Evolutionary conservation across 768 basidiomycete species (phyloP).

Genomic region (Butyriboletus loyo): DNA sequence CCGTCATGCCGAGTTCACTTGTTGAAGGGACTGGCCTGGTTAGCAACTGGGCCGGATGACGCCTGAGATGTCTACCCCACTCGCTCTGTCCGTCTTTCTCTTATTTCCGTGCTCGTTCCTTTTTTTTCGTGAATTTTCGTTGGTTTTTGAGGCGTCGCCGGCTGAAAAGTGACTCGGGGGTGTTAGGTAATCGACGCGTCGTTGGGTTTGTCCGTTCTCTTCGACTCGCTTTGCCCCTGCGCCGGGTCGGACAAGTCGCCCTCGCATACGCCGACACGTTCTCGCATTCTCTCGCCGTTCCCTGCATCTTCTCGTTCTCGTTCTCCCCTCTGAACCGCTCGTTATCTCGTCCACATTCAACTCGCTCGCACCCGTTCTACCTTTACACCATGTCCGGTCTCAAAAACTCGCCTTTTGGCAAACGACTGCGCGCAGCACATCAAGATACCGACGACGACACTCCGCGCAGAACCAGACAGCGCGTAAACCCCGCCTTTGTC

Average conservation of each 20-base stretch:
- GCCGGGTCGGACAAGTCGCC: constrained; percentile 14
- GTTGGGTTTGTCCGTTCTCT: constrained; percentile 19
- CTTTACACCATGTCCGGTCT: constrained; percentile 57
- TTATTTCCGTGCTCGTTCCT: not conserved
- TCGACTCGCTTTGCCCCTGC: constrained; percentile 25
- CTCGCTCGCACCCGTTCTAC: not conserved
- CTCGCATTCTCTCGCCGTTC: not conserved
- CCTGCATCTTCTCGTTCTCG: not conserved
- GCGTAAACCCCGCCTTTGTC: constrained; percentile 55
- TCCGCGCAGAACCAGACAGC: constrained; percentile 49
- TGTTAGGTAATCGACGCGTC: constrained; percentile 35
- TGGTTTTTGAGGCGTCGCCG: constrained; percentile 15
- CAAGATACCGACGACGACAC: constrained; percentile 54
- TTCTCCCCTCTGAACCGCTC: not conserved
- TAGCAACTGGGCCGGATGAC: constrained; percentile 8
- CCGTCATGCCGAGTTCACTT: not conserved
- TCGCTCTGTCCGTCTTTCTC: not conserved
- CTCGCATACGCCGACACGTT: constrained; percentile 1
- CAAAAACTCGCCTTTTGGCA: constrained; percentile 84
- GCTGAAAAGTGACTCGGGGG: constrained; percentile 19
- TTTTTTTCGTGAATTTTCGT: constrained; percentile 8
- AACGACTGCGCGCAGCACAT: constrained; percentile 72
- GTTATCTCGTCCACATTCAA: not conserved
- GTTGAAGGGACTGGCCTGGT: constrained; percentile 9
- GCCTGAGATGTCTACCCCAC: not conserved